These are phyloP conservation scores for Salvia miltiorrhiza DNA, from an alignment of 257 asterid genomes.

Conservation along the genomic window DNA sequence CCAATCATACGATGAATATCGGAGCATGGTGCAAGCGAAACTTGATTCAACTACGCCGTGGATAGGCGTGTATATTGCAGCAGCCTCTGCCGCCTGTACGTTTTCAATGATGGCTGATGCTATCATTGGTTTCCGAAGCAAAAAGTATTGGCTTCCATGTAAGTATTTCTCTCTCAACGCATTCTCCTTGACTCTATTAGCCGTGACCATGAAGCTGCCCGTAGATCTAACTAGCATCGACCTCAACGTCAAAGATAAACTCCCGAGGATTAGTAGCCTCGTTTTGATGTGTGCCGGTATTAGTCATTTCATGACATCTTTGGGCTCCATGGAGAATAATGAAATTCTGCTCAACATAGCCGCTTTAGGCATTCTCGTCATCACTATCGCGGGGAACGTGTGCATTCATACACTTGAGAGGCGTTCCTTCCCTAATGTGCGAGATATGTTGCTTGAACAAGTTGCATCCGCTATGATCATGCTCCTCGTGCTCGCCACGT, in stretches of 20 bases:
- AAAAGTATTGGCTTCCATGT: constrained; percentile 31
- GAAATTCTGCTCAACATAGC: constrained; percentile 12
- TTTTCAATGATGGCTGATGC: constrained; percentile 32
- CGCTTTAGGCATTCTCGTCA: constrained; percentile 13
- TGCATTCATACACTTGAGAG: constrained; percentile 22
- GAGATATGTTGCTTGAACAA: neutral
- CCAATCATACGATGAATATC: too few species aligned
- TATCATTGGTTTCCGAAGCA: constrained; percentile 16
- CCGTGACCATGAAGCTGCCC: constrained; percentile 31
- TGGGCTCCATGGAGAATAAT: constrained; percentile 25
- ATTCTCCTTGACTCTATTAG: constrained; percentile 21
- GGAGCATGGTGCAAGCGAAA: neutral
- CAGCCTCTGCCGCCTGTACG: constrained; percentile 16
- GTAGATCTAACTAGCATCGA: constrained; percentile 20
- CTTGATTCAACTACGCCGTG: constrained; percentile 7
- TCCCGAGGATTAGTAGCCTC: constrained; percentile 1
- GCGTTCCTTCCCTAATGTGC: neutral
- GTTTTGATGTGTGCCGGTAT: constrained; percentile 9
- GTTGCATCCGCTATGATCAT: neutral
- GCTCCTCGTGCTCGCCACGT: neutral
- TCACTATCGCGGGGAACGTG: constrained; percentile 12
- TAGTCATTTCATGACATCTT: constrained; percentile 12
- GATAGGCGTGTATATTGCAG: constrained; percentile 22
- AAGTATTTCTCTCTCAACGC: constrained; percentile 32
- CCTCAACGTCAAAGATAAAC: neutral